Base-by-base conservation (phyloP, 1,284 basidiomycete genomes). In the Ceratobasidium sp. region DNA sequence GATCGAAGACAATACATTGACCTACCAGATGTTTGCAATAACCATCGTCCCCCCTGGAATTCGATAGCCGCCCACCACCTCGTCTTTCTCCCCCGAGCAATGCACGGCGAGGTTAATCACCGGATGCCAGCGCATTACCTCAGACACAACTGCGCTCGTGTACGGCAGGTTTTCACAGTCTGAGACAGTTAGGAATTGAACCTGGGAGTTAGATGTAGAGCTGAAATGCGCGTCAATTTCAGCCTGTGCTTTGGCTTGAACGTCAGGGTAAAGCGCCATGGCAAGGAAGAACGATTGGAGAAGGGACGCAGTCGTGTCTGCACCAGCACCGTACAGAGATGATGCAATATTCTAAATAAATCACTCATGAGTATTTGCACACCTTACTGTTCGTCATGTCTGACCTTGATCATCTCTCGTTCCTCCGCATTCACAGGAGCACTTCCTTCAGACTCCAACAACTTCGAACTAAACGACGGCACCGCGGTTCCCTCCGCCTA, bases 261-360 rank as follows among this genome's bases (percentile, higher is more conserved):
- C 78, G 1, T 82, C 79, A 0, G 82, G 83, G 73, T 80, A 78
- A 8, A 79, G 75, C 2, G 78, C 67, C 78, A 83, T 80, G 1
- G 79, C 80, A 41, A 79, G 73, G 70, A 80, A 75, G 50, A 78
- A 77, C 11, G 73, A 76, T 26, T 76, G 71, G 7, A 79, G 72
- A 41, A 74, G 64, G 43, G 73, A 55, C 38, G 64, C 70, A 11
- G 76, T 77, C 8, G 77, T 77, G 69, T 78, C 76, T 38, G 47
- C 63, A 5, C 63, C 63, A 7, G 63, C 63, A 28, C 63, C 63
- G 35, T 66, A 66, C 49, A 66, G 23, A 18, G 38, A 32, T 1
- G 61, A 63, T 18, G 61, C 61, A 14, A 63, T 46, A 30, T 18
- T 49, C 61, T 63, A 43, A 8, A 44, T 23, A 8, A 63, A 28